Conservation (phyloP, 495 filamentous ascomycete species). For the Neurospora sp. region DNA sequence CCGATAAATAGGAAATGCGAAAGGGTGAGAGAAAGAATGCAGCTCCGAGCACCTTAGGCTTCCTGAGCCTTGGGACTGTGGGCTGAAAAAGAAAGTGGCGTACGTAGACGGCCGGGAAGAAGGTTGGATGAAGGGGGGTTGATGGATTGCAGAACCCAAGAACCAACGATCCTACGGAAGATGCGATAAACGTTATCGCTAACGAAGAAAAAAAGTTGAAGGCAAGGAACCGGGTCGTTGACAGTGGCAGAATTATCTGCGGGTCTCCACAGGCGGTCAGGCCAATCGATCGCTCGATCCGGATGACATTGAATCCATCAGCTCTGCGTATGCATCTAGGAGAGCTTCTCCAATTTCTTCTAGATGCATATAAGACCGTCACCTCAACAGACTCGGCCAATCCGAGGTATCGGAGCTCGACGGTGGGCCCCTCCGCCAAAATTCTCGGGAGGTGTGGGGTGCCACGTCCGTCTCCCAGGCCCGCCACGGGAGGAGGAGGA, state of each 20-base stretch:
- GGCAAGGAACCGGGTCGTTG: slow-evolving; percentile 2
- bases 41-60: neutral
- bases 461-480: neutral
- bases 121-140: neutral
- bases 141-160: neutral
- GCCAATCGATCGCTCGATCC: neutral
- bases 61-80: neutral
- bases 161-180: neutral
- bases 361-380: neutral
- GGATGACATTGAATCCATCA: neutral
- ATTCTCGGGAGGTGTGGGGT: neutral
- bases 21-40: neutral
- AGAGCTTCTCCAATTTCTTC: neutral
- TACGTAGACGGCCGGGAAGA: neutral
- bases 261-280: slow-evolving; percentile 2
- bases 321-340: neutral
- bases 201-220: slow-evolving; percentile 19
- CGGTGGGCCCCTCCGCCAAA: neutral
- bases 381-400: neutral
- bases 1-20: neutral
- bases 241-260: slow-evolving; percentile 10
- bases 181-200: slow-evolving; percentile 1
- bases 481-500: neutral
- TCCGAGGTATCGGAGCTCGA: neutral
- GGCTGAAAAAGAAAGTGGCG: neutral